Evolutionary conservation across 2,329 filamentous ascomycete species (phyloP).

Genomic region (Fusarium sp.): DNA sequence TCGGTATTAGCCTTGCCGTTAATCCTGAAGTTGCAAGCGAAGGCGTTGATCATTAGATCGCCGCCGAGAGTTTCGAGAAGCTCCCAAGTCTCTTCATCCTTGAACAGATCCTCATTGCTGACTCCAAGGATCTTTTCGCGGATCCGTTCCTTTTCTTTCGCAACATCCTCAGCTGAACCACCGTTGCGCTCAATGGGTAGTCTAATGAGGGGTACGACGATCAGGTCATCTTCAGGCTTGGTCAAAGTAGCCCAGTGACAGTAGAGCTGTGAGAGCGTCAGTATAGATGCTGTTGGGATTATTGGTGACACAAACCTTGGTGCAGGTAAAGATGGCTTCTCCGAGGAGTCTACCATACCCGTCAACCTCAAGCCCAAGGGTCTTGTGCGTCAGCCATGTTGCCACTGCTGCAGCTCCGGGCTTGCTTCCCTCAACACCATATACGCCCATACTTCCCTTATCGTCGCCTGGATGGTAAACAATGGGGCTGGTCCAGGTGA

Average conservation of each 20-base stretch:
- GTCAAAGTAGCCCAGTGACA: background rate
- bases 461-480: background rate
- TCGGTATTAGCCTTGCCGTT: background rate
- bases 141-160: background rate
- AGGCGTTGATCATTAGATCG: background rate
- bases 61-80: background rate
- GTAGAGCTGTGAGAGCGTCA: background rate
- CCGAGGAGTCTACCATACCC: background rate
- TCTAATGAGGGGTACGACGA: background rate
- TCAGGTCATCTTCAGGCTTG: background rate
- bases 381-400: background rate
- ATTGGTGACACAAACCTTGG: background rate
- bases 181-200: background rate
- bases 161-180: background rate
- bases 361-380: background rate
- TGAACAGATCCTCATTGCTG: background rate
- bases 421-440: slow-evolving; percentile 2
- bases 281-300: too few relatives aligned
- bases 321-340: background rate
- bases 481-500: background rate
- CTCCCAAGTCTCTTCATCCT: background rate
- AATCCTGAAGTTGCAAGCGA: background rate
- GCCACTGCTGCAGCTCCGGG: background rate
- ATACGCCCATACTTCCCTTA: background rate
- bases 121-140: background rate